These are phyloP conservation scores for Hypocreales sp. DNA, from an alignment of 2,329 filamentous ascomycete genomes.

Conservation along the genomic window DNA sequence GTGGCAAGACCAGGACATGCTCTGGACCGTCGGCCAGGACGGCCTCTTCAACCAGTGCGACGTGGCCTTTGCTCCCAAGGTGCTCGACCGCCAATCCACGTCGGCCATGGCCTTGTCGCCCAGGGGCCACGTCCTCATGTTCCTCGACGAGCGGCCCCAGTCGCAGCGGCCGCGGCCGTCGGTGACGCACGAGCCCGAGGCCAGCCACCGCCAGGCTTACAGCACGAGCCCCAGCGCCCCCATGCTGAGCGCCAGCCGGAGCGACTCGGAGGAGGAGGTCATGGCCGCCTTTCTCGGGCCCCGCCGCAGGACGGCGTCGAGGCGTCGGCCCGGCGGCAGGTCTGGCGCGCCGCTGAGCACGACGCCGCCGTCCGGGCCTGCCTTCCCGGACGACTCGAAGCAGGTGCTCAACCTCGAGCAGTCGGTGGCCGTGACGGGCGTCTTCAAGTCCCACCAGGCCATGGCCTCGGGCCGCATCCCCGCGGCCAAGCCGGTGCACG, in stretches of 20 bases:
- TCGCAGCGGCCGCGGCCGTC: slow-evolving; percentile 25
- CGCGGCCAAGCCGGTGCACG: slow-evolving; percentile 28
- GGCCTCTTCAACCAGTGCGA: slow-evolving; percentile 50
- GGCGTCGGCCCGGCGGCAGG: slow-evolving; percentile 27
- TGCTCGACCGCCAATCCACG: slow-evolving; percentile 45
- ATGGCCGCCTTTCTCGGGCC: slow-evolving; percentile 43
- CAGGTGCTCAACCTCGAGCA: slow-evolving; percentile 38
- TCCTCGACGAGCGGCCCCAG: slow-evolving; percentile 41
- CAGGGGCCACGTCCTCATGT: slow-evolving; percentile 42
- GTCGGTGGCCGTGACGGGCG: slow-evolving; percentile 39
- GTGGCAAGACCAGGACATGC: slow-evolving; percentile 49
- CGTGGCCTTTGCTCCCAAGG: slow-evolving; percentile 45
- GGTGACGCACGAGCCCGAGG: slow-evolving; percentile 16
- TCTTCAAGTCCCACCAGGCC: slow-evolving; percentile 43
- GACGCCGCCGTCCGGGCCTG: slow-evolving; percentile 31
- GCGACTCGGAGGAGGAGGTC: slow-evolving; percentile 51
- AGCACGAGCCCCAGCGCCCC: slow-evolving; percentile 32
- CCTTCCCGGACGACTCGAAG: slow-evolving; percentile 16
- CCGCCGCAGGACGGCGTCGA: slow-evolving; percentile 21
- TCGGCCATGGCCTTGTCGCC: slow-evolving; percentile 47
- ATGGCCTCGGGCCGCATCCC: slow-evolving; percentile 47
- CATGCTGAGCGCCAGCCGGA: slow-evolving; percentile 40
- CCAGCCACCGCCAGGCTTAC: slow-evolving; percentile 23
- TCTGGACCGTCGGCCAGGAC: slow-evolving; percentile 51
- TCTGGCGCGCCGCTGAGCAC: slow-evolving; percentile 31